Conservation (phyloP, 163 green algal species). For the Chloromonas sp. region DNA sequence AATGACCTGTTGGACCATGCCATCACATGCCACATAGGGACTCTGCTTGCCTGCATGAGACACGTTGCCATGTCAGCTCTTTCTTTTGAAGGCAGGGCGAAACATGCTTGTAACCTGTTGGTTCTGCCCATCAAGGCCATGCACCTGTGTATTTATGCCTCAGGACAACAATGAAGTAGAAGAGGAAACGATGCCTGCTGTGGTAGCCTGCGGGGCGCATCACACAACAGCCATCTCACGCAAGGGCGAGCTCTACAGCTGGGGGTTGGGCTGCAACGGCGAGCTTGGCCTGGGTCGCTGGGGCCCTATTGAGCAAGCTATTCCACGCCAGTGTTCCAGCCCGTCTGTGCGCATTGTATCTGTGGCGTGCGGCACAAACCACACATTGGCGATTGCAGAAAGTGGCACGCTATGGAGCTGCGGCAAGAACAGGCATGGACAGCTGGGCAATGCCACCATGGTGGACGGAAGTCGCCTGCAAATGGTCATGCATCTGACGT, state of each 20-base stretch:
- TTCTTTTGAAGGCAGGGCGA: too few species aligned
- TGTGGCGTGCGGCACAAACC: conserved; percentile 51
- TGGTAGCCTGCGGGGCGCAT: conserved; percentile 60
- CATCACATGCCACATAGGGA: too few species aligned
- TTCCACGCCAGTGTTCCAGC: conserved; percentile 45
- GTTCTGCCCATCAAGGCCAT: too few species aligned
- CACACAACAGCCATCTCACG: conserved; percentile 62
- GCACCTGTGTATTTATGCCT: background rate
- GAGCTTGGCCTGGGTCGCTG: conserved; percentile 66
- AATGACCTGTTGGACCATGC: too few species aligned
- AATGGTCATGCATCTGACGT: conserved; percentile 34
- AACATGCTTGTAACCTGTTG: too few species aligned
- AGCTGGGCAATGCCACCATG: conserved; percentile 31
- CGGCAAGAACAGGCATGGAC: conserved; percentile 39
- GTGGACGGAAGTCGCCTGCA: conserved; percentile 31
- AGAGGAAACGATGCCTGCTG: conserved; percentile 65
- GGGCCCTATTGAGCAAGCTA: conserved; percentile 46
- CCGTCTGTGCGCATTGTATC: conserved; percentile 37
- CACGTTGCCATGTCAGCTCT: too few species aligned
- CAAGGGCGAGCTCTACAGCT: conserved; percentile 71
- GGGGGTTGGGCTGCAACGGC: conserved; percentile 73
- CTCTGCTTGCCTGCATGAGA: too few species aligned
- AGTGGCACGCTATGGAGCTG: conserved; percentile 67
- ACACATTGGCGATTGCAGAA: conserved; percentile 72
- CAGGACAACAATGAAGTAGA: conserved; percentile 43